Evolutionary conservation across 2,329 filamentous ascomycete genomes (phyloP), one percentile per base, ranked within the genome.

Genomic region (Colletotrichum endophyticum): DNA sequence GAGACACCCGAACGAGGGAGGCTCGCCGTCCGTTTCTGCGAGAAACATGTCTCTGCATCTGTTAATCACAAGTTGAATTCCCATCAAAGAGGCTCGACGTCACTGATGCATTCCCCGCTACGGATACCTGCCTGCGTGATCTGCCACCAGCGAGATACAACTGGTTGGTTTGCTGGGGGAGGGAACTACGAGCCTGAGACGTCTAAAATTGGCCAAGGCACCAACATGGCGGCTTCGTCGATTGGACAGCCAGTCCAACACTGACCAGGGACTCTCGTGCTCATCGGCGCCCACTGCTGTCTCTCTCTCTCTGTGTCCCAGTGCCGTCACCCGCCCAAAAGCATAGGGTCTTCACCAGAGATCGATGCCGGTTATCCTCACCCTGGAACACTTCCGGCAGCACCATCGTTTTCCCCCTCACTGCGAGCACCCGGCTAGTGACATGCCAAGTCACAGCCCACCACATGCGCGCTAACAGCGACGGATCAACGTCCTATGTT

Each of bases 111-210:
- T 62, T 22, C 69, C 69, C 57, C 57, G 27, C 49, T 36, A 28
- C 34, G 72, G 44, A n/a, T 22, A 49, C n/a, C 44, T 53, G 44
- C 12, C n/a, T 67, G 32, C 32, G 70, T 28, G 70, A 70, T 76
- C 62, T 76, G 63, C 69, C 57, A 49, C 39, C 69, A 62, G 28
- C 56, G 69, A 53, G 19, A 62, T 25, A 30, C 25, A 71, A 67
- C 32, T 34, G 57, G 59, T 69, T 28, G 56, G 68, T 73, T 69
- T 53, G 36, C 63, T 12, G 44, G 30, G 13, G 28, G 39, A 61
- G 61, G 56, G 63, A 73, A 63, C 56, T 30, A 68, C 73, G 73
- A 63, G 56, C 57, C 73, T 68, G 73, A 73, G 73, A 73, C 73
- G 70, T 76, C 73, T 73, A 64, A 73, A 73, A 73, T 63, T 76